A percentile compares a stretch with the other conserved stretches of the same genome.
Evolutionary conservation across 2,329 filamentous ascomycete genomes (phyloP).

Genomic region (Pseudomassariella vexata): DNA sequence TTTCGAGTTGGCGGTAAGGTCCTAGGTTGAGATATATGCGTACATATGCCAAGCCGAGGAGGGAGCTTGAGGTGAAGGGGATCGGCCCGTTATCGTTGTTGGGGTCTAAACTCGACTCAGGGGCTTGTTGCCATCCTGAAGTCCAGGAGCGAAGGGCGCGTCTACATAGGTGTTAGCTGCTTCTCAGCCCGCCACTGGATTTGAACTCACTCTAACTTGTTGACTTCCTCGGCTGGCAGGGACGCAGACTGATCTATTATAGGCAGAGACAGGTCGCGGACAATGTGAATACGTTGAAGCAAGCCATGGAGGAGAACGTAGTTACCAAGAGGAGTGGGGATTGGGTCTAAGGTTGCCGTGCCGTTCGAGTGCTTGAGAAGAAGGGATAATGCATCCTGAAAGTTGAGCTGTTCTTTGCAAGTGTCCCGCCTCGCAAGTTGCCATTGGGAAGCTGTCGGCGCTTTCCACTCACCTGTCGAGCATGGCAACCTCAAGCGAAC

Average conservation of each 20-base stretch:
- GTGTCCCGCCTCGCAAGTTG: slow-evolving; percentile 18
- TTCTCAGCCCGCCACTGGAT: too few relatives aligned
- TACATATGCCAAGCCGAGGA: slow-evolving; percentile 39
- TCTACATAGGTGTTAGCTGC: slow-evolving; percentile 12
- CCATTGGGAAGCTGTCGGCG: slow-evolving; percentile 23
- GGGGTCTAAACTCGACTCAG: slow-evolving; percentile 31
- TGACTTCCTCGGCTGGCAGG: slow-evolving; percentile 27
- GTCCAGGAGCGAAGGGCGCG: slow-evolving; percentile 30
- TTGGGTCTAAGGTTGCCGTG: slow-evolving; percentile 23
- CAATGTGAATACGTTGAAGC: slow-evolving; percentile 31
- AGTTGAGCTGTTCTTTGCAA: slow-evolving; percentile 26
- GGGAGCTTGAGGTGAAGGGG: slow-evolving; percentile 37
- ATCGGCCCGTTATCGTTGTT: slow-evolving; percentile 34
- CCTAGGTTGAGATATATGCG: slow-evolving; percentile 40
- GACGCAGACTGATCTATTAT: slow-evolving; percentile 24
- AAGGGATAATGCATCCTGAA: slow-evolving; percentile 28
- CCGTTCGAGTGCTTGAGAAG: slow-evolving; percentile 23
- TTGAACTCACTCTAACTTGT: slow-evolving; percentile 29
- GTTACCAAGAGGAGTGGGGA: slow-evolving; percentile 30
- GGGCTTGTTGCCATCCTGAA: slow-evolving; percentile 30
- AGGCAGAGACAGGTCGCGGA: slow-evolving; percentile 28
- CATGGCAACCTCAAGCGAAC: slow-evolving; percentile 27
- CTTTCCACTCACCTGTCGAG: slow-evolving; percentile 30
- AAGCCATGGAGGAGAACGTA: slow-evolving; percentile 31
- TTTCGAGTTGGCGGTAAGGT: slow-evolving; percentile 34